A percentile compares a stretch with the other conserved stretches of the same genome.
These are phyloP conservation scores for Populus tomentosa DNA, from an alignment of 441 rosid species.

Conservation along the genomic window DNA sequence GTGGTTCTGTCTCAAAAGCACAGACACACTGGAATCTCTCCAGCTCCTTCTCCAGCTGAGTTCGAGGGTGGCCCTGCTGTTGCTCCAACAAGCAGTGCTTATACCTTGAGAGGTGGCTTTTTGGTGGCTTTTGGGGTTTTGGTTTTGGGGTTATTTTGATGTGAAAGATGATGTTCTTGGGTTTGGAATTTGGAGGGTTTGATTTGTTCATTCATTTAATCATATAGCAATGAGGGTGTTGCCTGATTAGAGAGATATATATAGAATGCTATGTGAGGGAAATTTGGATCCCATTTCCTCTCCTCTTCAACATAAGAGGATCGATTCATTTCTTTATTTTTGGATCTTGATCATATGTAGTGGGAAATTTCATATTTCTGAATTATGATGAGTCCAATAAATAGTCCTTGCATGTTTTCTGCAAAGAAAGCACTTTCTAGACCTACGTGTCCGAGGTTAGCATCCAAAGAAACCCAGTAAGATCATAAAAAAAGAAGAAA, in stretches of 20 bases:
- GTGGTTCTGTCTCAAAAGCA: constrained; percentile 44
- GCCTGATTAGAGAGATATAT: neutral
- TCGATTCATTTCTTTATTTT: neutral
- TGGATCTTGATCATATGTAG: neutral
- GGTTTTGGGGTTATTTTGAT: constrained; percentile 28
- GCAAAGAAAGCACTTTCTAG: no score
- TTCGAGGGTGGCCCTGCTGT: constrained; percentile 50
- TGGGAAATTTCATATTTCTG: neutral
- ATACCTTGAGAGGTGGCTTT: constrained; percentile 26
- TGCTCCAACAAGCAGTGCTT: constrained; percentile 51
- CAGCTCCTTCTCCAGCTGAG: constrained; percentile 70
- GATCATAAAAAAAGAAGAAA: no score
- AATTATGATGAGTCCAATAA: neutral
- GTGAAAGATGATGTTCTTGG: neutral
- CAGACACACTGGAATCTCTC: constrained; percentile 37
- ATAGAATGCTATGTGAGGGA: neutral
- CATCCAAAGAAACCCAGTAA: no score
- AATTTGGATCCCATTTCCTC: constrained; percentile 1
- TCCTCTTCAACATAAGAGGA: neutral
- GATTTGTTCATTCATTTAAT: neutral
- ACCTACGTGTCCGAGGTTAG: no score
- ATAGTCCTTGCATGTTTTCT: no score
- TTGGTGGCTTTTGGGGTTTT: constrained; percentile 22
- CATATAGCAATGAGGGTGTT: no score
- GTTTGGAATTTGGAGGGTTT: neutral